Evolutionary conservation across 129 eudicot genomes (phyloP), one percentile per base, ranked within the genome.

Genomic region (Flaveria ramosissima): DNA sequence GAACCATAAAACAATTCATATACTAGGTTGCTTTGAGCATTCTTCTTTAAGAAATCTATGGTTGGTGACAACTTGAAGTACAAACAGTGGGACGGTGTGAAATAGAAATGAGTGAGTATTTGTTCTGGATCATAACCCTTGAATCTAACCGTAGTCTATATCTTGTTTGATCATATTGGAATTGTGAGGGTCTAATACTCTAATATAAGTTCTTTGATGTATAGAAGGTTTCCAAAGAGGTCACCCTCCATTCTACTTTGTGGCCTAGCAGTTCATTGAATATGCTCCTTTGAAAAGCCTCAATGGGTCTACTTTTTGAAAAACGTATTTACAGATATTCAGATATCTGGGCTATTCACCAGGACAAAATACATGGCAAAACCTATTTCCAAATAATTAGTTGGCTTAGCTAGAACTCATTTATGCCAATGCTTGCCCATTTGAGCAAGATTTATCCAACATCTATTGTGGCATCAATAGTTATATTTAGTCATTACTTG

Each of bases 121-220:
- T 71, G 26, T 52, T 51, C 63, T 52, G 48, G 60, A 71, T 71
- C 27, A 71, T 4, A 12, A 4, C 11, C 23, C 48, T 30, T 52
- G 47, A 69, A 46, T 45, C 39, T 21, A 23, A 69, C 71, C 21
- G n/a, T 69, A 69, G 41, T 69, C 27, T 23, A 46, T 26, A 46
- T 9, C 1, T 9, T 10, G 48, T 45, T 45, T 45, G 48, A 45
- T 9, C 48, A 45, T 45, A 45, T 45, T 45, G 13, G 48, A 14
- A 45, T 45, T 36, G 8, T 45, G 48, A 45, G 48, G 14, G 48
- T 45, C 13, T 45, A 45, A 0, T 45, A 10, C 10, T 9, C 13
- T 45, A 45, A 0, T 45, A 10, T 45, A 1, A 45, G 13, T 12
- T 45, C 12, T 45, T 45, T 8, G 48, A 8, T 43, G 12, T 43